Base-by-base conservation (phyloP, 148 eudicot genomes). In the Cornus kousa region DNA sequence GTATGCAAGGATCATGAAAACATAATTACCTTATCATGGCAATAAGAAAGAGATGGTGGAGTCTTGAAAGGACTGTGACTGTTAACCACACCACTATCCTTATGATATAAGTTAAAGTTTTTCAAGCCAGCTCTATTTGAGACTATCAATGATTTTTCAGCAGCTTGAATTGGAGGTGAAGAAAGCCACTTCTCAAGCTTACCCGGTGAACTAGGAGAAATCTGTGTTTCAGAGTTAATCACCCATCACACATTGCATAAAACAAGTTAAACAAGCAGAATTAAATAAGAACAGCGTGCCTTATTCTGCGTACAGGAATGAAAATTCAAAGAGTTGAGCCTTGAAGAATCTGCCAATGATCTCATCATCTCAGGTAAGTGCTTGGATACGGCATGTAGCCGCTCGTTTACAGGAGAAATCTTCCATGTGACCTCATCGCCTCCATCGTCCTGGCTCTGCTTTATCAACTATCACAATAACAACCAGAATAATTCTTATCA, bases 361-460 rank as follows among this genome's bases (percentile, higher is more conserved):
- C 86, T 91, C 59, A 92, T 86, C 87, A 81, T 87, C 71, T 87
- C 89, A 50, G 93, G 92, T 57, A 87, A 73, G 37, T 87, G 87
- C 86, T 86, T 96, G 31, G 97, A 92, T 77, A 88, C 88, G 11
- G 94, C 86, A 78, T 88, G 86, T 11, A 96, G 90, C 67, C 94
- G 90, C 85, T 93, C 92, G 78, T 91, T 89, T 71, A 92, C 94
- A 20, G 99, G 99, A 60, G 99, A 92, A 74, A 92, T 84, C 85
- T 83, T 94, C 99, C 99, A 96, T 75, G 98, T 90, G 76, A 96
- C 88, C 85, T 91, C 97, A 73, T 94, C 94, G 31, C 87, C 93
- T 79, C 87, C 96, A 77, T 96, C 99, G 86, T 96, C 98, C 84
- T 96, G 99, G 86, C 98, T 96, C 81, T 89, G 97, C 87, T 92